Base-by-base conservation (phyloP, 2,329 filamentous ascomycete species). In the Exophiala calicioides region DNA sequence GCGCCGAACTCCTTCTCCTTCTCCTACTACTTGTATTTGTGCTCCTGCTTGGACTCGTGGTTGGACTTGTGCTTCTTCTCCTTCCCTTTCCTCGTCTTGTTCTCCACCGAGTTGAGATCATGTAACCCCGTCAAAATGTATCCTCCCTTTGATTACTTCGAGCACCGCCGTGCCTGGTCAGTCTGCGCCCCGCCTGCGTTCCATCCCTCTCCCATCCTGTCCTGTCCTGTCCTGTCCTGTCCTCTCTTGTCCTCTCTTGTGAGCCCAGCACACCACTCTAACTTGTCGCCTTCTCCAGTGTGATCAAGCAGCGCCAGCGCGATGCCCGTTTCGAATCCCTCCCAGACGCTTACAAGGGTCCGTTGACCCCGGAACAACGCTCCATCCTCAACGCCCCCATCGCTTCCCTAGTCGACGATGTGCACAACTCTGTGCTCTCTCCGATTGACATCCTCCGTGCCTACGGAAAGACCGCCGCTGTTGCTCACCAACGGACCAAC, bases 401-500 rank as follows among this genome's bases (percentile, higher is more conserved):
- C 50, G 81, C 85, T 55, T 76, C 86, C 47, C 80, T 95, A 3
- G 90, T 95, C 4, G 70, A 82, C 52, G 80, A 85, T 70, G 86
- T 95, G 3, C 88, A 91, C 23, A 77, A 80, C n/a, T 78, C 82
- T 33, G 69, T 74, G 42, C 73, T 82, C 37, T 76, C 78, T 9
- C 84, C 90, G 0, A 65, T 84, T 18, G 82, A 89, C 52, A 79
- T 96, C 35, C 80, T 96, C n/a, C 81, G 76, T 50, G 82, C 89
- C 8, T 97, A 96, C 65, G 86, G 86, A 60, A 95, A 94, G 67
- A 84, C 91, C 15, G 86, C 90, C 0, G 65, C 95, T 41, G 85
- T 83, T 61, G 90, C 89, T 1, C 91, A 96, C 26, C 78, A 84
- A 53, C 85, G 85, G 68, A 95, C 90, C 2, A 96, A 96, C 66